Conservation (phyloP, 2,329 filamentous ascomycete genomes). For the Fusarium solani-melongenae region DNA sequence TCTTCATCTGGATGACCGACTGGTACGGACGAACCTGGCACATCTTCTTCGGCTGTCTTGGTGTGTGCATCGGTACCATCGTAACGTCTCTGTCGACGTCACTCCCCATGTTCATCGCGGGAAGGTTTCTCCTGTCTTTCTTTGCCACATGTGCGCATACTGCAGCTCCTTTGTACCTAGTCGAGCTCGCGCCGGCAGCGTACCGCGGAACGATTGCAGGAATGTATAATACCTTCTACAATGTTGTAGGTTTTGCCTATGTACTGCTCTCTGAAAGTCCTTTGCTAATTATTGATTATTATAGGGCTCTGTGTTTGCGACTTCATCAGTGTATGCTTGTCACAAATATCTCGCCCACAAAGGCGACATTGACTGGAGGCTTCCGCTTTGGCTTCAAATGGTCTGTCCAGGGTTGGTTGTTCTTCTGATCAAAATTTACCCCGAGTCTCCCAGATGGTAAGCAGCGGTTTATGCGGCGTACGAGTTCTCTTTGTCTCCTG, state of each 20-base stretch:
- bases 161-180: conserved; percentile 68
- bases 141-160: conserved; percentile 67
- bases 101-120: conserved; percentile 61
- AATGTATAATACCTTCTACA: conserved; percentile 58
- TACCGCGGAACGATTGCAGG: conserved; percentile 69
- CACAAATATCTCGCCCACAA: conserved; percentile 9
- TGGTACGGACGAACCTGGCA: conserved; percentile 56
- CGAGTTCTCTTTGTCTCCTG: background rate
- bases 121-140: conserved; percentile 61
- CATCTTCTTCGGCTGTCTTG: conserved; percentile 59
- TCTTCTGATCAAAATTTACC: conserved; percentile 58
- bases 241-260: conserved; percentile 36
- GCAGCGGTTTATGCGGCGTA: background rate
- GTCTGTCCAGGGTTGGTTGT: conserved; percentile 28
- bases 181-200: conserved; percentile 69
- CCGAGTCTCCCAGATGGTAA: conserved; percentile 70
- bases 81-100: conserved; percentile 59
- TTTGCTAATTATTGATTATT: background rate
- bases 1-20: conserved; percentile 58
- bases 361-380: conserved; percentile 28
- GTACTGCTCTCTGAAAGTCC: background rate
- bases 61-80: conserved; percentile 62
- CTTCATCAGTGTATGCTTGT: conserved; percentile 27
- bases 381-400: conserved; percentile 31
- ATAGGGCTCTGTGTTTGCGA: conserved; percentile 41